These are phyloP conservation scores for Teratosphaeria viscida DNA, from an alignment of 2,329 filamentous ascomycete genomes.

Conservation along the genomic window DNA sequence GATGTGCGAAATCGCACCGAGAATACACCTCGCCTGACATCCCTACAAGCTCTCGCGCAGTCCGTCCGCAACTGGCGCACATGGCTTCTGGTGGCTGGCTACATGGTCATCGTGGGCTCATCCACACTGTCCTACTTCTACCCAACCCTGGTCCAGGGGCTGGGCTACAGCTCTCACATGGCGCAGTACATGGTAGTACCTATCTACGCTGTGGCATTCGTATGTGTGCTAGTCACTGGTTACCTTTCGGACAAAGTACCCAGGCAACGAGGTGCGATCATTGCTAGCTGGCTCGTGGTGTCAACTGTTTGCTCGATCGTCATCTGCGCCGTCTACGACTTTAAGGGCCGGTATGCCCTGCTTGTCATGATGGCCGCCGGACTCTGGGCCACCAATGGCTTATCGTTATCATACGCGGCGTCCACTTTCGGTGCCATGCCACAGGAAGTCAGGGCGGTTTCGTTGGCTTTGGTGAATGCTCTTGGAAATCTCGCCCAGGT, in stretches of 20 bases:
- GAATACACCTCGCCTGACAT: slow-evolving; percentile 25
- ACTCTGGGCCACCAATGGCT: slow-evolving; percentile 44
- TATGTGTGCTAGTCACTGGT: slow-evolving; percentile 37
- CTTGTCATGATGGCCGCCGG: slow-evolving; percentile 48
- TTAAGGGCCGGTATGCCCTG: slow-evolving; percentile 43
- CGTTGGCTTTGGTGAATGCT: slow-evolving; percentile 43
- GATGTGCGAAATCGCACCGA: slow-evolving; percentile 27
- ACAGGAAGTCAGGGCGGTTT: slow-evolving; percentile 40
- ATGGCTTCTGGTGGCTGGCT: slow-evolving; percentile 39
- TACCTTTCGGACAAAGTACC: slow-evolving; percentile 40
- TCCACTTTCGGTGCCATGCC: slow-evolving; percentile 41
- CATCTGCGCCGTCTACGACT: slow-evolving; percentile 38
- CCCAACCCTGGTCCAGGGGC: slow-evolving; percentile 41
- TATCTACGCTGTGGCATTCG: slow-evolving; percentile 45
- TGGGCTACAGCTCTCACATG: slow-evolving; percentile 37
- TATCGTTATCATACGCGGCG: slow-evolving; percentile 42
- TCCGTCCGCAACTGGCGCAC: slow-evolving; percentile 38
- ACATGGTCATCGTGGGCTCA: slow-evolving; percentile 42
- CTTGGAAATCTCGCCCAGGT: slow-evolving; percentile 47
- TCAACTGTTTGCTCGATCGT: slow-evolving; percentile 30
- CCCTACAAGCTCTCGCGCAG: slow-evolving; percentile 28
- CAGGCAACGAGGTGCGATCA: slow-evolving; percentile 38
- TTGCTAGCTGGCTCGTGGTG: slow-evolving; percentile 38
- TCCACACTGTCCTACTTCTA: slow-evolving; percentile 46
- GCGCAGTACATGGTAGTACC: slow-evolving; percentile 40